Base-by-base conservation (phyloP, 2,329 filamentous ascomycete genomes). In the Beauveria asiatica region DNA sequence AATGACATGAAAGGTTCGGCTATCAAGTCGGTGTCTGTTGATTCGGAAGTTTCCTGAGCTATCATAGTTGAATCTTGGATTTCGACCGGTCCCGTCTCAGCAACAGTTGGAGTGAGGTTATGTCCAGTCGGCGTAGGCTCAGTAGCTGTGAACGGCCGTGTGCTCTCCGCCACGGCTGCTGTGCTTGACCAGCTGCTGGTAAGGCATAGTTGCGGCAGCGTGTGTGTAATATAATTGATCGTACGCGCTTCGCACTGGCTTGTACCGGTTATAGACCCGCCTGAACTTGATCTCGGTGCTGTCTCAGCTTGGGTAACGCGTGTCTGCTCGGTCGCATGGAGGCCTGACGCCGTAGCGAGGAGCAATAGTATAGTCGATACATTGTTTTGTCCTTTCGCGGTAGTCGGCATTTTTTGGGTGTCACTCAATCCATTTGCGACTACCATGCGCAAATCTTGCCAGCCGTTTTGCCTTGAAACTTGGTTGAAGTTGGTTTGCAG, bases 201-300 rank as follows among this genome's bases (percentile, higher is more conserved):
- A 23, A 90, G 77, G 69, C 89, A 93, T 75, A 89, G 87, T 70
- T 90, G 88, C 11, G 88, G 88, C 44, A 92, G 75, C 2, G 83
- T 85, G 66, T 92, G 87, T 11, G 88, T 92, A 63, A 93, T 90
- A 73, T 92, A 91, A 73, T 93, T 92, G 69, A 90, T 85, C 1
- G 87, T 90, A 65, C 83, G 82, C 58, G 75, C 79, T 65, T 82
- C 80, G 73, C 83, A 85, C 21, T 60, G 57, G 57, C 61, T 62
- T n/a, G 42, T 45, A 10, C 51, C 42, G 30, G 60, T 58, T 2
- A 61, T 49, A 8, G 41, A 49, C 3, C 42, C 48, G 48, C 23
- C 54, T 16, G 46, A 23, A 37, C 54, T 62, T 33, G 60, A 50
- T 37, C n/a, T 41, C 23, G 42, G 41, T 39, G 49, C 56, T 51